phyloP scores from a whole-genome alignment of 495 filamentous ascomycete genomes.

The Sphaerosporella brunnea region DNA sequence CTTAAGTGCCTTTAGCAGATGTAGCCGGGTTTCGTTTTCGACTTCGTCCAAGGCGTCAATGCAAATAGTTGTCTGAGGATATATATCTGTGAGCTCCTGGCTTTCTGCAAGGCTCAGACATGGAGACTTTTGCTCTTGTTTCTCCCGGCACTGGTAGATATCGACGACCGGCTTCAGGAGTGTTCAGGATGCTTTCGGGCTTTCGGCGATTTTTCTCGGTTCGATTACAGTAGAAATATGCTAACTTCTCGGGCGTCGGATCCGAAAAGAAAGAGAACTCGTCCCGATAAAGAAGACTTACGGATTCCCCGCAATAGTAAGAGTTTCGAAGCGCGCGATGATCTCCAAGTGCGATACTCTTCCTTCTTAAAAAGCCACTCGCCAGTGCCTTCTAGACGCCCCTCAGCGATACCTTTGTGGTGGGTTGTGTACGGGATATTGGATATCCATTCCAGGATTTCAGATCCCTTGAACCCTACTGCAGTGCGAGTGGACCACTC shows the following conservation, averaged over 20 bases:
- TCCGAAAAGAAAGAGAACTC: neutral
- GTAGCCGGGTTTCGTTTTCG: neutral
- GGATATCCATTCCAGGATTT: neutral
- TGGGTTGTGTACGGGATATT: neutral
- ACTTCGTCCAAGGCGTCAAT: constrained; percentile 20
- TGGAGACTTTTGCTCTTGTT: neutral
- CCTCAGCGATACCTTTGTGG: neutral
- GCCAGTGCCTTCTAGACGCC: constrained; percentile 9
- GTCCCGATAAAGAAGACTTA: neutral
- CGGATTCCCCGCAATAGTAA: constrained; percentile 1
- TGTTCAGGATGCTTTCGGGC: constrained; percentile 4
- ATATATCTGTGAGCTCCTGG: constrained; percentile 5
- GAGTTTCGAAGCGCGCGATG: constrained; percentile 6
- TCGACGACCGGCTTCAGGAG: constrained; percentile 5
- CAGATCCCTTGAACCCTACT: neutral
- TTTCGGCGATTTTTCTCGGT: constrained; percentile 3
- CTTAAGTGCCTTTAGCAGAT: constrained; percentile 8
- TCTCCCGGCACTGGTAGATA: neutral
- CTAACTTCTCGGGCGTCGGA: neutral
- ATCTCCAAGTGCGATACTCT: constrained; percentile 8
- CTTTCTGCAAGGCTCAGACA: neutral
- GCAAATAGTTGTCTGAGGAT: constrained; percentile 10
- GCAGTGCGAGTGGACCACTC: neutral
- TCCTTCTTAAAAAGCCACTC: constrained; percentile 8
- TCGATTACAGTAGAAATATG: constrained; percentile 20